phyloP scores from a whole-genome alignment of 345 rosid genomes.

The Clarkia xantiana region DNA sequence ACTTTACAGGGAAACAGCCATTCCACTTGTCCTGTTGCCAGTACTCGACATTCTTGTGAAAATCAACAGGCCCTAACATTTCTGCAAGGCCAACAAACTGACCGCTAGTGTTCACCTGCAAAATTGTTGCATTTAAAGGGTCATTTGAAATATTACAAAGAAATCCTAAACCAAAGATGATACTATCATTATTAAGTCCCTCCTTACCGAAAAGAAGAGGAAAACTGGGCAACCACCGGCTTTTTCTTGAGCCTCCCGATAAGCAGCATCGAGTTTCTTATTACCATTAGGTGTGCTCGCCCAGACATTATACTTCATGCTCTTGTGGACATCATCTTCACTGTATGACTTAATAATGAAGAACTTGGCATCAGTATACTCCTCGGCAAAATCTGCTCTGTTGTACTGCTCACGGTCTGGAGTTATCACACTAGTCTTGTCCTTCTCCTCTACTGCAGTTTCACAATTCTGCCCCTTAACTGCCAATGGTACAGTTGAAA shows the following conservation, averaged over 20 bases:
- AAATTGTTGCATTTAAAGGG: not conserved
- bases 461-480: slow-evolving; percentile 39
- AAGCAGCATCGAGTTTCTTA: slow-evolving; percentile 72
- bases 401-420: slow-evolving; percentile 17
- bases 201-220: slow-evolving; percentile 54
- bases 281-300: slow-evolving; percentile 78
- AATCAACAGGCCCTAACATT: slow-evolving; percentile 83
- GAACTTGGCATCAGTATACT: slow-evolving; percentile 51
- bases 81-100: slow-evolving; percentile 80
- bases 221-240: slow-evolving; percentile 38
- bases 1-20: slow-evolving; percentile 69
- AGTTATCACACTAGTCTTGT: slow-evolving; percentile 9
- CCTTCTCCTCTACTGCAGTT: slow-evolving; percentile 11
- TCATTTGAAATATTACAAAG: not conserved
- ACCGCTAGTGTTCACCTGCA: slow-evolving; percentile 71
- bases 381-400: slow-evolving; percentile 26
- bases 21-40: slow-evolving; percentile 91
- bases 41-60: slow-evolving; percentile 56
- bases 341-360: slow-evolving; percentile 74
- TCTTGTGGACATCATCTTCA: slow-evolving; percentile 79
- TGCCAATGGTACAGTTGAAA: slow-evolving; percentile 14
- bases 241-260: slow-evolving; percentile 49
- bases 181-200: not conserved
- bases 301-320: slow-evolving; percentile 80
- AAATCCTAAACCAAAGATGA: not conserved